Evolutionary conservation across 1,139 yeast species (phyloP), one percentile per base, ranked within the genome.

Genomic region (Meyerozyma carpophila): DNA sequence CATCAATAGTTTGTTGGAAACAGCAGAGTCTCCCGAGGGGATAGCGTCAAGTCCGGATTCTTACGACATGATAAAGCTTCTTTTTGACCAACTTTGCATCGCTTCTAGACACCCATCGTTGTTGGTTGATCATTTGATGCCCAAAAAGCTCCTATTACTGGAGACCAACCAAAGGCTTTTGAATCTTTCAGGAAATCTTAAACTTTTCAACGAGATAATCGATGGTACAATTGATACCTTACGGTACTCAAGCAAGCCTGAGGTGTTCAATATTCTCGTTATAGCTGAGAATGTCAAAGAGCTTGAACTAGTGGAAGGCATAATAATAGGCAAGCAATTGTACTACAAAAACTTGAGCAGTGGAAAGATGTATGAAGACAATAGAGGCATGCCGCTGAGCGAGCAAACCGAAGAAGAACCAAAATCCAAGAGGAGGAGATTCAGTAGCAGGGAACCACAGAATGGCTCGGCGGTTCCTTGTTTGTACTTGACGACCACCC

Each of bases 61-160:
- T 32, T 47, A 42, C 39, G 58, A 57, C 31, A 52, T 48, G 29
- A 43, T 59, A 5, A 49, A 51, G 13, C 56, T 81, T 37, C 65
- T 84, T 25, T 70, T 72, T 42, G 73, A 76, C 9, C 82, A 79
- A 52, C 57, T 82, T 8, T 57, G 68, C 28, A 70, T 74, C 16
- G 65, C 82, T 0, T 68, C 75, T 3, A 79, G 76, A 52, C 90
- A 85, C 57, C 89, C 91, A 1, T 79, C 84, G 34, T 63, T 84
- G 38, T 57, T 84, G 36, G 90, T 84, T 29, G 87, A 84, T 53
- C 93, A 85, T 58, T 84, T 81, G 53, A 81, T 84, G 56, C 89
- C 93, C 10, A 78, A 81, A 49, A 81, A 82, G 46, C 64, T 84
- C 46, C 58, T 85, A 16, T 62, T 83, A 36, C 76, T 79, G 79